Conservation (phyloP, 305 asterid species). For the Coffea humblotiana region DNA sequence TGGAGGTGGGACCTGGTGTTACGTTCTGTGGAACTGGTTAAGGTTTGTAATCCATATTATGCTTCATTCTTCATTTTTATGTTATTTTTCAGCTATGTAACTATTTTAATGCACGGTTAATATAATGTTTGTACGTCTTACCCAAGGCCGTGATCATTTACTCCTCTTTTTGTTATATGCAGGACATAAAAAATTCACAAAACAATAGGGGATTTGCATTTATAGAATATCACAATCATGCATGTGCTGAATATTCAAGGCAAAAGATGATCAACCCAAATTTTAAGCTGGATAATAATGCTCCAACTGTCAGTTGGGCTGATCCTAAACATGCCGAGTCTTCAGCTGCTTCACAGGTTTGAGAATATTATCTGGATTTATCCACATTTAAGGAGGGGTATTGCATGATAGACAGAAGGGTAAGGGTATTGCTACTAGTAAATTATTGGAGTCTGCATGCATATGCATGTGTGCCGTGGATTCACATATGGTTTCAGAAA, state of each 20-base stretch:
- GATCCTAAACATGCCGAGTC: conserved; percentile 83
- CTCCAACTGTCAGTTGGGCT: conserved; percentile 98
- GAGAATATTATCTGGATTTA: not conserved
- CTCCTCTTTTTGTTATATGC: conserved; percentile 9
- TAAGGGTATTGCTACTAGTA: not conserved
- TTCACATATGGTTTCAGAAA: not conserved
- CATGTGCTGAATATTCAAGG: conserved; percentile 93
- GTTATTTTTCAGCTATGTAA: not conserved
- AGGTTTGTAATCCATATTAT: no score
- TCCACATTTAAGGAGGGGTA: not conserved
- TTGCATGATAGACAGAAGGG: not conserved
- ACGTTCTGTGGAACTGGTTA: conserved; percentile 64
- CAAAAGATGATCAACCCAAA: conserved; percentile 68
- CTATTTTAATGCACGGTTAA: not conserved
- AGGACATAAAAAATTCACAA: conserved; percentile 79
- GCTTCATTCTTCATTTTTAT: not conserved
- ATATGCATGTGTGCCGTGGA: not conserved
- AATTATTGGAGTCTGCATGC: not conserved
- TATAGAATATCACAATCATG: conserved; percentile 84
- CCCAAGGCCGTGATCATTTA: not conserved
- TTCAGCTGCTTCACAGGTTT: conserved; percentile 63
- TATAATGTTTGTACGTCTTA: not conserved
- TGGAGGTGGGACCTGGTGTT: conserved; percentile 80
- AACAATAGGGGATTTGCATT: conserved; percentile 85
- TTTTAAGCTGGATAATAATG: conserved; percentile 73